A percentile compares a stretch with the other conserved stretches of the same genome.
These are phyloP conservation scores for Physcomitrium patens DNA, from an alignment of 225 moss, liverwort and hornwort species.

Conservation along the genomic window DNA sequence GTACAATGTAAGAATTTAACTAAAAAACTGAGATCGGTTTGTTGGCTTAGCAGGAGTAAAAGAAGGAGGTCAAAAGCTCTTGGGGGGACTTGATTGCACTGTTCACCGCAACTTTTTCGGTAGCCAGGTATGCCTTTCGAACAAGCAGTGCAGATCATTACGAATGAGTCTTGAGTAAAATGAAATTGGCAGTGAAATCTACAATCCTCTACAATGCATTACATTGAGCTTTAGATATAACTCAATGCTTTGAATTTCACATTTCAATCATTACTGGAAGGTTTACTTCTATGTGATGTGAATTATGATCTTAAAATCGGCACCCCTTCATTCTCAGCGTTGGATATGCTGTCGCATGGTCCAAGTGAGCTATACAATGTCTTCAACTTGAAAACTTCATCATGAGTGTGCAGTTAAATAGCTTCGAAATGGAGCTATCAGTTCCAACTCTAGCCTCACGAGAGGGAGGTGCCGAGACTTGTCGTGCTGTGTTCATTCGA, in stretches of 20 bases:
- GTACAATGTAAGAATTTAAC: neutral
- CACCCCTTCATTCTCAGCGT: too few relatives aligned
- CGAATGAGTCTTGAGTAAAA: too few relatives aligned
- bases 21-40: neutral
- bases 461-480: conserved; percentile 56
- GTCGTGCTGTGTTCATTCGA: conserved; percentile 84
- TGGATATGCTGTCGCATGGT: neutral
- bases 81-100: conserved; percentile 77
- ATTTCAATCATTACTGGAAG: too few relatives aligned
- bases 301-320: too few relatives aligned
- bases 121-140: conserved; percentile 53
- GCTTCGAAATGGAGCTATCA: conserved; percentile 73
- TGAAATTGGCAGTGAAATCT: too few relatives aligned
- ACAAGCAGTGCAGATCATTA: neutral
- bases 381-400: too few relatives aligned
- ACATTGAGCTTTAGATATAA: too few relatives aligned
- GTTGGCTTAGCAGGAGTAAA: conserved; percentile 59
- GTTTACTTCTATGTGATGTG: too few relatives aligned
- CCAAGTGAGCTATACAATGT: neutral
- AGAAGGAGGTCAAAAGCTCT: conserved; percentile 70
- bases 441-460: conserved; percentile 53
- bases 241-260: too few relatives aligned
- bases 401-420: conserved; percentile 59
- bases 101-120: conserved; percentile 88
- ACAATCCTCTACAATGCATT: too few relatives aligned